These are phyloP conservation scores for Neonectria magnoliae DNA, from an alignment of 2,329 filamentous ascomycete genomes.

Conservation along the genomic window DNA sequence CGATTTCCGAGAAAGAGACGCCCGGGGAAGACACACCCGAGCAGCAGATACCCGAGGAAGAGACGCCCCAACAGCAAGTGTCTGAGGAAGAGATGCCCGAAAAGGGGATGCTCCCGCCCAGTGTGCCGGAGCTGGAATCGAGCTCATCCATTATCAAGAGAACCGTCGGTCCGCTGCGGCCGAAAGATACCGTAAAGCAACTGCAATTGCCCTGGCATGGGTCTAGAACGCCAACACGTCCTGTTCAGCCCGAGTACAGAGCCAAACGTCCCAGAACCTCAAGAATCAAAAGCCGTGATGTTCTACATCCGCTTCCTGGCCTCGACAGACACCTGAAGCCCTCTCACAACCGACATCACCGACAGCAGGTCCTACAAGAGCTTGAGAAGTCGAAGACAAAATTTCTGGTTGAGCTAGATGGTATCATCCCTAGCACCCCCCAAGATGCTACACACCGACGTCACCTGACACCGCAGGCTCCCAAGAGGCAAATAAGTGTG, in stretches of 20 bases:
- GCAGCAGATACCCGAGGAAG: neutral
- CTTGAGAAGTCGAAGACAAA: slow-evolving; percentile 43
- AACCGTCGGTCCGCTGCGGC: neutral
- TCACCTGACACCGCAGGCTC: neutral
- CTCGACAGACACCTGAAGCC: slow-evolving; percentile 37
- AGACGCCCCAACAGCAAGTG: neutral
- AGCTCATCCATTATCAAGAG: neutral
- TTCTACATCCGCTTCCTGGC: slow-evolving; percentile 37
- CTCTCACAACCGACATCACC: slow-evolving; percentile 23
- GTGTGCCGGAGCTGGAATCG: neutral
- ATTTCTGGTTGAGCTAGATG: slow-evolving; percentile 38
- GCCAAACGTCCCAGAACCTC: slow-evolving; percentile 30
- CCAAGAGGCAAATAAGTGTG: neutral
- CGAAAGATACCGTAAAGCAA: neutral
- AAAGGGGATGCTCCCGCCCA: neutral
- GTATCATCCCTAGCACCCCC: slow-evolving; percentile 18
- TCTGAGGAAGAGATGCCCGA: neutral
- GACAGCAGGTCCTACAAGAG: slow-evolving; percentile 42
- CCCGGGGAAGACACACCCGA: neutral
- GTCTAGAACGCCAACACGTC: slow-evolving; percentile 22
- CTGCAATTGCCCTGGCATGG: slow-evolving; percentile 23
- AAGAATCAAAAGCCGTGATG: slow-evolving; percentile 28
- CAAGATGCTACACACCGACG: neutral
- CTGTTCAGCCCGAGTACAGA: neutral
- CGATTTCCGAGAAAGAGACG: neutral